These are phyloP conservation scores for Raphanus hybrid DNA, from an alignment of 441 rosid genomes.

Conservation along the genomic window DNA sequence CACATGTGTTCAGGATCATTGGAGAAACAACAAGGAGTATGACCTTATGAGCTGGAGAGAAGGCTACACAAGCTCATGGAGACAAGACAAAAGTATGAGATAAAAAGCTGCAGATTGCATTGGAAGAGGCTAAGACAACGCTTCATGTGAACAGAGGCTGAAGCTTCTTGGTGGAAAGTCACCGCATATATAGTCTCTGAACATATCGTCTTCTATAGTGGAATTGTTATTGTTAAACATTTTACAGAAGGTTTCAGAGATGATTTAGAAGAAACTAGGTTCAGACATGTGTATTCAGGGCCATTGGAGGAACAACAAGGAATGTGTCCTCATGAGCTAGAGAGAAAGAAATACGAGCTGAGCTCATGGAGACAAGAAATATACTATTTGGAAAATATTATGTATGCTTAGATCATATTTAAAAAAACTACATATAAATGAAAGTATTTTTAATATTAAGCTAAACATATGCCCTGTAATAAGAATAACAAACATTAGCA, in stretches of 20 bases:
- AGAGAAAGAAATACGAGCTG: conserved; percentile 65
- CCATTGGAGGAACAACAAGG: conserved; percentile 34
- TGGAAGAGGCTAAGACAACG: not conserved
- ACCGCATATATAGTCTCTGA: not conserved
- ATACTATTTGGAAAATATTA: not conserved
- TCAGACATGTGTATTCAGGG: conserved; percentile 7
- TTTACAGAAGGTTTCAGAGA: conserved; percentile 19
- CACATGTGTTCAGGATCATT: not conserved
- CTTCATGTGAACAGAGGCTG: conserved; percentile 1
- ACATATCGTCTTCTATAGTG: conserved; percentile 5
- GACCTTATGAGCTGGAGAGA: not conserved
- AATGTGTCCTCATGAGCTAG: conserved; percentile 67
- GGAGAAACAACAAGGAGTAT: not conserved
- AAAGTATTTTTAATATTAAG: too few relatives aligned
- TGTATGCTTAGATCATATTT: not conserved
- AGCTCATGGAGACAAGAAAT: conserved; percentile 58
- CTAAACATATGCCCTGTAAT: too few relatives aligned
- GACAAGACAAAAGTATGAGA: not conserved
- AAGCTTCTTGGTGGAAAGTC: not conserved
- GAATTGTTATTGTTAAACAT: conserved; percentile 5
- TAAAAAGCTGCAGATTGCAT: not conserved
- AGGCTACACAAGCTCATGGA: not conserved
- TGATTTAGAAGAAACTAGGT: conserved; percentile 7
- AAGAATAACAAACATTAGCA: too few relatives aligned
- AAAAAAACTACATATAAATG: too few relatives aligned